Evolutionary conservation across 257 asterid species (phyloP), one percentile per base, ranked within the genome.

Genomic region (Vinca minor): DNA sequence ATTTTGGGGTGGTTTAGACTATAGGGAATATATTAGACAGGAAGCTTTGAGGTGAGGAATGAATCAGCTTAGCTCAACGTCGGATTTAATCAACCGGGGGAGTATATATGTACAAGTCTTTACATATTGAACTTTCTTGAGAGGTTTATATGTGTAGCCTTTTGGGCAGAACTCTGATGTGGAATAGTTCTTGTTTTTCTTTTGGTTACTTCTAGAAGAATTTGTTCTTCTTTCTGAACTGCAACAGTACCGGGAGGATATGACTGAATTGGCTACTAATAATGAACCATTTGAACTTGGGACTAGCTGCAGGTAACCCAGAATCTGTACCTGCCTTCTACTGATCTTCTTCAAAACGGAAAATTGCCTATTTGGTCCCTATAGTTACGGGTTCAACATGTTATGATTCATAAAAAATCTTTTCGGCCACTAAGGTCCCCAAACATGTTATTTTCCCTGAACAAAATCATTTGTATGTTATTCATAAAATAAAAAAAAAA

Each of bases 1-100:
- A 45, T 1, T 38, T 39, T 36, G 60, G 23, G 55, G 34, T 28
- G n/a, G 47, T n/a, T n/a, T 41, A 47, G 25, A 59, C 29, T 39
- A 29, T 34, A 46, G 20, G 17, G 70, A 31, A 41, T 48, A 48
- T n/a, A 36, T 52, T 8, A 20, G 38, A 50, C 56, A 18, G 42
- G 36, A 39, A 68, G 49, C 45, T 52, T 32, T 9, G 36, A 41
- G 48, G 42, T 15, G 59, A 58, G 35, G 62, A 36, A 41, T 54
- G 56, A 8, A 14, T 5, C 35, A 42, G 38, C 38, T 46, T 14
- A 42, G 47, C 18, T 55, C 47, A 1, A 10, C 21, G 29, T 8
- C 29, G 54, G 48, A 23, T 50, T 50, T n/a, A 34, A 46, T 60
- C 45, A 38, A 63, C 63, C 28, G 55, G n/a, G 3, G 17, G 47